Evolutionary conservation across 2,329 filamentous ascomycete genomes (phyloP).

Genomic region (Nigrospora osmanthi): DNA sequence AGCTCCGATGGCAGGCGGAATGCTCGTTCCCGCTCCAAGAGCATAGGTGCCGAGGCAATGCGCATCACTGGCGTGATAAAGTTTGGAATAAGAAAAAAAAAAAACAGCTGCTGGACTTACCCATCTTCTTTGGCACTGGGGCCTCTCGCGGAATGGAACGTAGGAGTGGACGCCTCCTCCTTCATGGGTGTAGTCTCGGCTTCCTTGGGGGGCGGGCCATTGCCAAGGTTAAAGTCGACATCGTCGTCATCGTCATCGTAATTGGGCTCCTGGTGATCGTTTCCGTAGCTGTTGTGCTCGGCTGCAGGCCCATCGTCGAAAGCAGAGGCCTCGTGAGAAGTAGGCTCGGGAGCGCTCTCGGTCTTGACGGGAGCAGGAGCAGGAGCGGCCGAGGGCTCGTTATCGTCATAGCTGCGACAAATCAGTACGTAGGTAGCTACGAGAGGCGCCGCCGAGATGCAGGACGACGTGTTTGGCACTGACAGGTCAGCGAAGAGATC

Average conservation of each 20-base stretch:
- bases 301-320: slow-evolving; percentile 17
- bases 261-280: slow-evolving; percentile 34
- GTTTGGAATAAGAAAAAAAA: slow-evolving; percentile 10
- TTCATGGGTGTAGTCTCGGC: slow-evolving; percentile 16
- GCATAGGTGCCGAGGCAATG: too few species aligned
- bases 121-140: slow-evolving; percentile 85
- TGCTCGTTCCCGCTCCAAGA: too few species aligned
- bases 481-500: slow-evolving; percentile 95
- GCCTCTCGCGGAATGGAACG: slow-evolving; percentile 30
- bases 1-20: too few species aligned
- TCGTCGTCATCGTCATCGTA: slow-evolving; percentile 46
- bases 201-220: slow-evolving; percentile 24
- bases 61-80: too few species aligned
- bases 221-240: slow-evolving; percentile 51
- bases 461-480: slow-evolving; percentile 26
- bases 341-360: slow-evolving; percentile 19
- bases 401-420: slow-evolving; percentile 54
- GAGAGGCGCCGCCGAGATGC: background rate
- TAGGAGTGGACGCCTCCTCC: slow-evolving; percentile 23
- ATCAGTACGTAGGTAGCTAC: background rate
- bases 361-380: slow-evolving; percentile 20
- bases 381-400: slow-evolving; percentile 41
- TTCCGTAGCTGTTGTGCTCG: slow-evolving; percentile 24
- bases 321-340: slow-evolving; percentile 17
- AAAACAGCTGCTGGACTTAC: slow-evolving; percentile 65